Evolutionary conservation across 78 protist genomes (phyloP).

Genomic region (Creolimax fragrantissima): DNA sequence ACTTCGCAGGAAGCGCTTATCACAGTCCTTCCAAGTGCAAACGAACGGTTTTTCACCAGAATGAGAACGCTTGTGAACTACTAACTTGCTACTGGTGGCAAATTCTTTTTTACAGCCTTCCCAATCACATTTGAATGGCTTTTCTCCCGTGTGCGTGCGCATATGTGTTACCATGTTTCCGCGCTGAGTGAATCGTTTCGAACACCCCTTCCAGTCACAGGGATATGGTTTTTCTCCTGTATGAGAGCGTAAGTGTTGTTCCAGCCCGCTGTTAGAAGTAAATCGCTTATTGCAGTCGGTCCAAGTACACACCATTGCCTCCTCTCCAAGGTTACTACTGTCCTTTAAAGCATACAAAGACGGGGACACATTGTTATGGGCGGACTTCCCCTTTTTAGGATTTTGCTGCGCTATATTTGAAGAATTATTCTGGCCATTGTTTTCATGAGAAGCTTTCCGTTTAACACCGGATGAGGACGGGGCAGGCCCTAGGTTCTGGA

Average conservation of each 20-base stretch:
- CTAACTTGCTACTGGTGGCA: neutral
- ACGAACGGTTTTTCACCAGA: neutral
- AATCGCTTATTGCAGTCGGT: neutral
- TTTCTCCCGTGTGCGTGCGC: slow-evolving; percentile 67
- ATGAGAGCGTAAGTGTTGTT: neutral
- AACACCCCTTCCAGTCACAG: neutral
- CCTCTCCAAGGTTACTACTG: neutral
- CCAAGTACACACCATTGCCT: neutral
- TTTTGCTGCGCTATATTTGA: neutral
- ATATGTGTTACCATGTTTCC: slow-evolving; percentile 33
- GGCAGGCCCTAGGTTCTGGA: neutral
- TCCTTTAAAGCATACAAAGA: neutral
- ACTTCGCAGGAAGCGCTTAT: neutral
- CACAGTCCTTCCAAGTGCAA: neutral
- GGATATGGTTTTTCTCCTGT: neutral
- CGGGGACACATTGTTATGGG: neutral
- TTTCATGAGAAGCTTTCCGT: neutral
- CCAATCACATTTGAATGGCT: slow-evolving; percentile 41
- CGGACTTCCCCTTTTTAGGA: neutral
- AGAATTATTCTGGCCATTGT: neutral
- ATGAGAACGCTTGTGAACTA: neutral
- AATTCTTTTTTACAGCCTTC: neutral
- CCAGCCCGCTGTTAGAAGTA: neutral
- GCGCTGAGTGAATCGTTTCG: neutral
- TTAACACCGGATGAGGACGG: neutral